Evolutionary conservation across 768 basidiomycete genomes (phyloP).

Genomic region (Suillus paluster): DNA sequence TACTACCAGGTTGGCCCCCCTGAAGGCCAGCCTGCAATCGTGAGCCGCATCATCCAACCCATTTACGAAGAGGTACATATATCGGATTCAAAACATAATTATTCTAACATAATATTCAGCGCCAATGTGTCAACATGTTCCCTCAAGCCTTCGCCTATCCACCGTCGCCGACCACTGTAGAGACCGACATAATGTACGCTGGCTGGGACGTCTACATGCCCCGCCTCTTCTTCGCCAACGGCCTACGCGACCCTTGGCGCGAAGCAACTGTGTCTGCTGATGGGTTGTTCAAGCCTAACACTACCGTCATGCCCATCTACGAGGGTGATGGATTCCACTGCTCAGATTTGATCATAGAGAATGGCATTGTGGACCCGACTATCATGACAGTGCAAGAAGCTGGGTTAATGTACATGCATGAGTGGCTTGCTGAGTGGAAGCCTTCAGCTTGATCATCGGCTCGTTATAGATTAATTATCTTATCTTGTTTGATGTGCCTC

Average conservation of each 20-base stretch:
- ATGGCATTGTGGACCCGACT: conserved; percentile 52
- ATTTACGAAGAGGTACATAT: conserved; percentile 29
- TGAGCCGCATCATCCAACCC: conserved; percentile 39
- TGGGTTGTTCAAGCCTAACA: conserved; percentile 48
- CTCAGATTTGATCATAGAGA: conserved; percentile 56
- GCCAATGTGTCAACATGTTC: conserved; percentile 73
- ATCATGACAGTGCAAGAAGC: conserved; percentile 57
- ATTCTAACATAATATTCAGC: conserved; percentile 36
- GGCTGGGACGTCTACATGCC: conserved; percentile 67
- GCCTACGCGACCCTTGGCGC: conserved; percentile 70
- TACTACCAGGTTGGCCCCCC: conserved; percentile 48
- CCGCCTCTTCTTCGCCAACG: conserved; percentile 72
- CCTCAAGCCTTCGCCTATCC: conserved; percentile 56
- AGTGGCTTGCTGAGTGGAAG: conserved; percentile 56
- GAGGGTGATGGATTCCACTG: conserved; percentile 69
- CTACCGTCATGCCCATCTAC: conserved; percentile 59
- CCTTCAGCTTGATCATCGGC: neutral
- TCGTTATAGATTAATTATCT: neutral
- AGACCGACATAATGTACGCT: conserved; percentile 55
- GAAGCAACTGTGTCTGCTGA: conserved; percentile 70
- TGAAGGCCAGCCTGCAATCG: conserved; percentile 35
- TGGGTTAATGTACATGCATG: conserved; percentile 55
- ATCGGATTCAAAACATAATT: neutral
- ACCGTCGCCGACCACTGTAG: conserved; percentile 45
- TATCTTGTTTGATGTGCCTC: neutral